phyloP scores from a whole-genome alignment of 306 rosid genomes.

The Quercus suber region DNA sequence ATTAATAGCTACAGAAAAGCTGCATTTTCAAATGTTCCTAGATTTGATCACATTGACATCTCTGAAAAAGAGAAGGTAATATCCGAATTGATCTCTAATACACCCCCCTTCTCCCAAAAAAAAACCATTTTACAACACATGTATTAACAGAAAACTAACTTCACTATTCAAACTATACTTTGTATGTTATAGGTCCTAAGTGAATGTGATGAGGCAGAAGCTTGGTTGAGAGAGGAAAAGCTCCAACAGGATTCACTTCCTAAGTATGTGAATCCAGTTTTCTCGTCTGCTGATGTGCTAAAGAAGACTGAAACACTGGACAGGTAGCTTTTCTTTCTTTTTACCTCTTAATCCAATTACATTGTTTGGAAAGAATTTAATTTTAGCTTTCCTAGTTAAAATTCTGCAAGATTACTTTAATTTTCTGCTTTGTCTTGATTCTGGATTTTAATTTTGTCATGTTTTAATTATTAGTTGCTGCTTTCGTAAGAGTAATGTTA shows the following conservation, averaged over 20 bases:
- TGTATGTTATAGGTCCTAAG: constrained; percentile 47
- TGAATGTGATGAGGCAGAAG: constrained; percentile 85
- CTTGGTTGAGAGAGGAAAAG: constrained; percentile 75
- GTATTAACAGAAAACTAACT: too few species aligned
- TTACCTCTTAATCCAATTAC: neutral
- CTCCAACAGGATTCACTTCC: constrained; percentile 76
- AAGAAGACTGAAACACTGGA: constrained; percentile 83
- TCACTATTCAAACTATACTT: neutral
- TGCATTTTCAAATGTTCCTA: constrained; percentile 62
- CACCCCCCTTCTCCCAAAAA: too few species aligned
- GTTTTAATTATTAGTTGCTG: neutral
- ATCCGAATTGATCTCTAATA: too few species aligned
- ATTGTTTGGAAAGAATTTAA: neutral
- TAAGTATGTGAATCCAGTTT: constrained; percentile 68
- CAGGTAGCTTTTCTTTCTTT: constrained; percentile 42
- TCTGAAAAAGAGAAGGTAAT: constrained; percentile 77
- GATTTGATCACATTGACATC: constrained; percentile 81
- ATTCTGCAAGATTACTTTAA: neutral
- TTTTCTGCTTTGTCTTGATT: neutral
- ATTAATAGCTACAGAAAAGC: constrained; percentile 76
- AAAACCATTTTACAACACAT: neutral
- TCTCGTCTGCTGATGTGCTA: constrained; percentile 66
- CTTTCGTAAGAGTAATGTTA: too few species aligned
- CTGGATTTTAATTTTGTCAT: neutral
- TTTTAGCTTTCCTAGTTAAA: neutral